Evolutionary conservation across 23 red algal genomes (phyloP).

Genomic region (Gracilaria gracilis): DNA sequence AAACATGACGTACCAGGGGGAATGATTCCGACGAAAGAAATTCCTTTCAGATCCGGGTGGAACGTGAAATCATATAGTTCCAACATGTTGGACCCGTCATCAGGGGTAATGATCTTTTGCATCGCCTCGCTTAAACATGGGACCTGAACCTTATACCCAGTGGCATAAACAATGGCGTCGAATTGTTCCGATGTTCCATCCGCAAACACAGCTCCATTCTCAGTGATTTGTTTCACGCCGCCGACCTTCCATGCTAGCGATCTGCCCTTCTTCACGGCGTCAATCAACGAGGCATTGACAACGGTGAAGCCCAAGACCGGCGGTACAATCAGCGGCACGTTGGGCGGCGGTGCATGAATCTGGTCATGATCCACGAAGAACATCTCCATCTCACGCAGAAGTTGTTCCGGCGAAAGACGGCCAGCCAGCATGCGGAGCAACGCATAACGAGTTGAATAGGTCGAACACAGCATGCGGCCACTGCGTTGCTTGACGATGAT

Average conservation of each 20-base stretch:
- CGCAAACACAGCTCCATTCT: background rate
- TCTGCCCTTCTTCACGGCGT: background rate
- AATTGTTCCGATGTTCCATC: slow-evolving; percentile 30
- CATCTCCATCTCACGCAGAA: background rate
- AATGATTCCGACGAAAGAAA: slow-evolving; percentile 28
- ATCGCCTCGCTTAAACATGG: slow-evolving; percentile 19
- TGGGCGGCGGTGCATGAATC: slow-evolving; percentile 4
- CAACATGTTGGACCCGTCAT: background rate
- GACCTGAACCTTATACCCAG: background rate
- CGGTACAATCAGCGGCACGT: background rate
- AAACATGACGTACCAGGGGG: slow-evolving; percentile 10
- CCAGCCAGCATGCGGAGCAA: background rate
- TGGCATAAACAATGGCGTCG: slow-evolving; percentile 41
- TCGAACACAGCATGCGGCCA: background rate
- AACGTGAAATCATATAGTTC: slow-evolving; percentile 34
- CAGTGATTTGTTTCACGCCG: background rate
- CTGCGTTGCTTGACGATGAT: slow-evolving; percentile 13
- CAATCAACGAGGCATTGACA: background rate
- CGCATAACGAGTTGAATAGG: background rate
- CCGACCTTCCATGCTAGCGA: background rate
- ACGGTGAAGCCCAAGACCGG: background rate
- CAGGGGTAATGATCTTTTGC: slow-evolving; percentile 8
- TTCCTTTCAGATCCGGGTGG: slow-evolving; percentile 7
- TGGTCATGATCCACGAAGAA: slow-evolving; percentile 21
- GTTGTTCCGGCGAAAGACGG: background rate